phyloP scores from a whole-genome alignment of 129 eudicot genomes.

The Centrapalus pauciflorus region DNA sequence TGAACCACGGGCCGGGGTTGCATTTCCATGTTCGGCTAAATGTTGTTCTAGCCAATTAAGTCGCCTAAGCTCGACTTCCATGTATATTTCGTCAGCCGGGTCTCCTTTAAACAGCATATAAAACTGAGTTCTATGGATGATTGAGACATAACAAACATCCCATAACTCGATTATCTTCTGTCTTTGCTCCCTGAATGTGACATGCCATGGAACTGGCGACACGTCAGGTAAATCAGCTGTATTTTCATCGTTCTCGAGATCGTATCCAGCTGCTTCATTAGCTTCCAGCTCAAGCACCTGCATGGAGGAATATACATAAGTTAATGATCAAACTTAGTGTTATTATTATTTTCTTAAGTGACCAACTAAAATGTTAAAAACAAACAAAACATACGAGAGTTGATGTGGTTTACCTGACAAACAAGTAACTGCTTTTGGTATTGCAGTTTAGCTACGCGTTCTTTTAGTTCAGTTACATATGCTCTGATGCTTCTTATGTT shows the following conservation, averaged over 20 bases:
- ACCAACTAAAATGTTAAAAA: no score
- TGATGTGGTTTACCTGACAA: constrained; percentile 60
- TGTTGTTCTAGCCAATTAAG: constrained; percentile 84
- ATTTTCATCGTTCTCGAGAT: constrained; percentile 57
- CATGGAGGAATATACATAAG: neutral
- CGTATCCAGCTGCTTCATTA: constrained; percentile 87
- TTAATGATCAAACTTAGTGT: neutral
- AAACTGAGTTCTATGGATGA: constrained; percentile 90
- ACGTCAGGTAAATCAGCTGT: constrained; percentile 34
- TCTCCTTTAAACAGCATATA: constrained; percentile 92
- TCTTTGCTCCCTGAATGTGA: constrained; percentile 72
- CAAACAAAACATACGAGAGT: neutral
- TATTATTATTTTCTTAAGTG: no score
- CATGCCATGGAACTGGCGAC: constrained; percentile 63
- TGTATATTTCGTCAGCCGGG: constrained; percentile 81
- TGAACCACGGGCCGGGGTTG: constrained; percentile 77
- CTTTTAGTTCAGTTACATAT: constrained; percentile 91
- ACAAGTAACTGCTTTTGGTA: constrained; percentile 96
- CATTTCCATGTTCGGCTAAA: constrained; percentile 74
- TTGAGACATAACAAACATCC: constrained; percentile 84
- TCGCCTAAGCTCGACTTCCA: constrained; percentile 96
- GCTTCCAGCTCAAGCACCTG: constrained; percentile 98
- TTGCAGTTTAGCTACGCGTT: constrained; percentile 96
- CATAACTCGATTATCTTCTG: constrained; percentile 86
- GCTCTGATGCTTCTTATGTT: constrained; percentile 86